Evolutionary conservation across 306 rosid species (phyloP).

Genomic region (Cyclanthera cordifolia): DNA sequence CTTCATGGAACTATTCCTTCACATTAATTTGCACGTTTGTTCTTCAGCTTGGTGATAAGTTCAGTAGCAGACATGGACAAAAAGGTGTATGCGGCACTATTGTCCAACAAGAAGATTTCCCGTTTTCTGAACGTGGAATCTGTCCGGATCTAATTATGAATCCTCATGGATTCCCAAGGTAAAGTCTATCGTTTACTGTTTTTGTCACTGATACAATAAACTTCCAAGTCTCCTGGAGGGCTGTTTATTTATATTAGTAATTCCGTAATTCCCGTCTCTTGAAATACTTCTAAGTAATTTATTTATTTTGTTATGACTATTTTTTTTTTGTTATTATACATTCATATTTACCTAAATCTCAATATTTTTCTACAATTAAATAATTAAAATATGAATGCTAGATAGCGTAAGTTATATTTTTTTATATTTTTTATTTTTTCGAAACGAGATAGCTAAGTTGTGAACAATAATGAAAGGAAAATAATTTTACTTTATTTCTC

Average conservation of each 20-base stretch:
- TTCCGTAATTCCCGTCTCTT: neutral
- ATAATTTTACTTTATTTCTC: no score
- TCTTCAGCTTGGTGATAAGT: constrained; percentile 80
- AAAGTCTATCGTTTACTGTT: constrained; percentile 9
- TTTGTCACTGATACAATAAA: neutral
- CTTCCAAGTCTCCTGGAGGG: neutral
- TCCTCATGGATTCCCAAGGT: constrained; percentile 99
- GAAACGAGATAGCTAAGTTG: no score
- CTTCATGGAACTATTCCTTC: neutral
- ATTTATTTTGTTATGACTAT: neutral
- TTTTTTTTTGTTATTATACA: neutral
- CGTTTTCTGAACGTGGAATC: constrained; percentile 92
- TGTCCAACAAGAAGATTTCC: constrained; percentile 91
- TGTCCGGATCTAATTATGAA: constrained; percentile 97
- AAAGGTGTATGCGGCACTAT: constrained; percentile 97
- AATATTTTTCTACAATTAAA: neutral
- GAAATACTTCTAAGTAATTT: neutral
- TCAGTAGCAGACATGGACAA: constrained; percentile 98
- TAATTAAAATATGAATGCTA: neutral
- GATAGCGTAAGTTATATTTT: neutral
- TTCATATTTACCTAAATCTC: neutral
- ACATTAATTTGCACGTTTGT: constrained; percentile 16
- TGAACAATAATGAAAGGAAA: no score
- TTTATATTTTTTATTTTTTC: no score
- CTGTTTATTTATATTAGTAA: neutral